These are phyloP conservation scores for Jamesozyma lodderae DNA, from an alignment of 805 yeast genomes.

Conservation along the genomic window DNA sequence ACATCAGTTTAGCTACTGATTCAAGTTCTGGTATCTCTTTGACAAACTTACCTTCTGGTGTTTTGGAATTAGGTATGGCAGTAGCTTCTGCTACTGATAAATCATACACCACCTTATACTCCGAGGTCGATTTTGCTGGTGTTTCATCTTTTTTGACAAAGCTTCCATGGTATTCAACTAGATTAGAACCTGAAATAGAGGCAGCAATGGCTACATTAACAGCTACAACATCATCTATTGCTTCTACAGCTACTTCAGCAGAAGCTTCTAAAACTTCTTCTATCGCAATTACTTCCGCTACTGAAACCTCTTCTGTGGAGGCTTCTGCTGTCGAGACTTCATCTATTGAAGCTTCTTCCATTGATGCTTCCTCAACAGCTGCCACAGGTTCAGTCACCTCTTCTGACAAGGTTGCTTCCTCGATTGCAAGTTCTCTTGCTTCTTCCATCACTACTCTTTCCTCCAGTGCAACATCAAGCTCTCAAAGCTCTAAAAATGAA, in stretches of 20 bases:
- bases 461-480: conserved; percentile 9
- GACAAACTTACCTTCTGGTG: conserved; percentile 11
- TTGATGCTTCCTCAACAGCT: not conserved
- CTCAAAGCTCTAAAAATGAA: conserved; percentile 6
- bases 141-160: conserved; percentile 24
- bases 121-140: conserved; percentile 20
- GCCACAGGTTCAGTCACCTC: not conserved
- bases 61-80: conserved; percentile 14
- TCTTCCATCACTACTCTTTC: too few species aligned
- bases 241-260: conserved; percentile 7
- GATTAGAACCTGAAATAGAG: conserved; percentile 15
- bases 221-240: conserved; percentile 4
- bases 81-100: conserved; percentile 28
- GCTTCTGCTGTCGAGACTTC: conserved; percentile 1
- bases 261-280: conserved; percentile 8
- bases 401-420: not conserved
- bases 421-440: not conserved
- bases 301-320: conserved; percentile 3
- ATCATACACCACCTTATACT: conserved; percentile 27
- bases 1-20: conserved; percentile 7
- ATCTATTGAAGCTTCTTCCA: not conserved
- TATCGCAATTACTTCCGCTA: conserved; percentile 7
- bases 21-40: conserved; percentile 8
- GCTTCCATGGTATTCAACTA: conserved; percentile 30
- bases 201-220: conserved; percentile 6